phyloP scores from a whole-genome alignment of 2,329 filamentous ascomycete genomes.

The Neodidymelliopsis sp. region DNA sequence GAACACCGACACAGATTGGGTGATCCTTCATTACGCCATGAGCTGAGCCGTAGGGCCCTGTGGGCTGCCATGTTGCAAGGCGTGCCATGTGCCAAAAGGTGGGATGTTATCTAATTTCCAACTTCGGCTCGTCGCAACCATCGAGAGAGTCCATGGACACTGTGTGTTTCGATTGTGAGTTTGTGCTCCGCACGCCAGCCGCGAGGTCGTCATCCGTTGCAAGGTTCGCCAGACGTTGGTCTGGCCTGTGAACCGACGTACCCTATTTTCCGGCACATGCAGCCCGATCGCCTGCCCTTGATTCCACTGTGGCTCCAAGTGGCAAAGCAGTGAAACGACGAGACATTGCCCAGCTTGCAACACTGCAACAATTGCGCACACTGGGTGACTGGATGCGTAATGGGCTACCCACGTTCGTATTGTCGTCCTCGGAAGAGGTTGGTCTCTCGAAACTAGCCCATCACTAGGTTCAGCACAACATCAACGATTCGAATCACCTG shows the following conservation, averaged over 20 bases:
- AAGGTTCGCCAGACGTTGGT: background rate
- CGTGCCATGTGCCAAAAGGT: background rate
- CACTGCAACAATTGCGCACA: background rate
- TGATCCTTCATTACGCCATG: background rate
- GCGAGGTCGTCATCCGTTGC: background rate
- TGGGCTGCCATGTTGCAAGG: background rate
- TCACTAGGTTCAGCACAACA: slow-evolving; percentile 1
- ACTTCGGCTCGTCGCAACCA: slow-evolving; percentile 1
- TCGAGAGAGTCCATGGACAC: background rate
- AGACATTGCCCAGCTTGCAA: slow-evolving; percentile 5
- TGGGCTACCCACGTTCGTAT: background rate
- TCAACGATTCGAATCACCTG: background rate
- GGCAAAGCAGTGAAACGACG: slow-evolving; percentile 13
- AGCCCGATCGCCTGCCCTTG: background rate
- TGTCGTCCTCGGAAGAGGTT: slow-evolving; percentile 1
- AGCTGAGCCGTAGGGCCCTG: background rate
- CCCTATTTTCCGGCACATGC: background rate
- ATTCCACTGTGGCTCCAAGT: background rate
- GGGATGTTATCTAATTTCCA: background rate
- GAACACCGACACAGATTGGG: background rate
- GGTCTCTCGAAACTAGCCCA: background rate
- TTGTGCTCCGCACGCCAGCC: background rate
- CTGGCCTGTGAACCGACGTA: background rate
- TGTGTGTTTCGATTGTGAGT: background rate
- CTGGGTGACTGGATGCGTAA: background rate